Conservation (phyloP, 352 stramenopile genomes). For the Thalassiosira mediterranea region DNA sequence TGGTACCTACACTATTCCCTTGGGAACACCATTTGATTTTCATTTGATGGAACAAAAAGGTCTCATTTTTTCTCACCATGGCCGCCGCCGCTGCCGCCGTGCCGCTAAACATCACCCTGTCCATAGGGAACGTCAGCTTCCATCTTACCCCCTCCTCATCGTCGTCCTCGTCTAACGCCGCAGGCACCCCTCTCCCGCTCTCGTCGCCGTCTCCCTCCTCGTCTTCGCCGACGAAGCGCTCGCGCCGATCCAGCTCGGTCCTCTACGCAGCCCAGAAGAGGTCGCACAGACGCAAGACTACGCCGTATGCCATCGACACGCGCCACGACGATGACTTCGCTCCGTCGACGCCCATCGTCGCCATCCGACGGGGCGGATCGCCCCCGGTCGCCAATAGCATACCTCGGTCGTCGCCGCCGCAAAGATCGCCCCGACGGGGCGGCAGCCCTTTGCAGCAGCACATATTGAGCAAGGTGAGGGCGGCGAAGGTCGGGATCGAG, state of each 20-base stretch:
- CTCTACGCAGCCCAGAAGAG: neutral
- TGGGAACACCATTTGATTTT: no score
- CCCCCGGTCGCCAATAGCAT: no score
- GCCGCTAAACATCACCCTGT: slow-evolving; percentile 10
- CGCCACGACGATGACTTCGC: neutral
- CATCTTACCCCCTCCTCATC: neutral
- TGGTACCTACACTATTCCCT: no score
- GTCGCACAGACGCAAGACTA: slow-evolving; percentile 24
- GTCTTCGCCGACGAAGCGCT: neutral
- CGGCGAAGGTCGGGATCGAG: no score
- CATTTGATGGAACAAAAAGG: no score
- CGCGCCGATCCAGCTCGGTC: neutral
- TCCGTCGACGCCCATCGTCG: no score
- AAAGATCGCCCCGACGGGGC: no score
- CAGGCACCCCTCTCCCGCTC: neutral
- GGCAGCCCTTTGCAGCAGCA: no score
- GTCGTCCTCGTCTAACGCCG: neutral
- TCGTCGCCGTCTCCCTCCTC: neutral
- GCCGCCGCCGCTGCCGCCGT: slow-evolving; percentile 2
- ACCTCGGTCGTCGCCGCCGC: no score
- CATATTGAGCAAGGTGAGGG: no score
- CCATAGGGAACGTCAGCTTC: slow-evolving; percentile 20
- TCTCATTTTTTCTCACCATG: no score
- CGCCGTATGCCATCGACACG: slow-evolving; percentile 10
- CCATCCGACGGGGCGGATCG: no score